Percentiles rank a stretch among this genome's conserved stretches.
Conservation (phyloP, 352 stramenopile genomes). For the Phytophthora boehmeriae region DNA sequence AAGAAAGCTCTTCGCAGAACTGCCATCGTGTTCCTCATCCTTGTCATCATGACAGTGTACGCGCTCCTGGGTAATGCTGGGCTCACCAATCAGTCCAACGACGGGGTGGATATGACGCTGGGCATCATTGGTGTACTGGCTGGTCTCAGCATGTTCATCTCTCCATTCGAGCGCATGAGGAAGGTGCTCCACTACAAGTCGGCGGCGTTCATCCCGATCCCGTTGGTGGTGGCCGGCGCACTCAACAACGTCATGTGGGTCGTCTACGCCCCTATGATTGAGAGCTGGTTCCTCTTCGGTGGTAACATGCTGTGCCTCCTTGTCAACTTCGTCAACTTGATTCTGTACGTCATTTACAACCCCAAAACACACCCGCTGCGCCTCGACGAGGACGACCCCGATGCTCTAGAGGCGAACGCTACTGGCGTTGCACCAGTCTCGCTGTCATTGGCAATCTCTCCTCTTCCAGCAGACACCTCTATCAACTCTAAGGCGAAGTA, state of each 20-base stretch:
- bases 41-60: conserved; percentile 34
- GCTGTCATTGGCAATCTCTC: conserved; percentile 21
- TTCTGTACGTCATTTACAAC: conserved; percentile 38
- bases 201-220: conserved; percentile 42
- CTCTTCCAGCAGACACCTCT: conserved; percentile 7
- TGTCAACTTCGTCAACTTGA: conserved; percentile 26
- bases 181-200: conserved; percentile 43
- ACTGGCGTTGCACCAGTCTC: conserved; percentile 15
- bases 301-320: conserved; percentile 32
- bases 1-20: conserved; percentile 30
- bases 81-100: conserved; percentile 38
- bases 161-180: conserved; percentile 40
- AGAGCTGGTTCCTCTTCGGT: conserved; percentile 44
- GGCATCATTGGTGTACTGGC: conserved; percentile 35
- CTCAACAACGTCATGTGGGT: conserved; percentile 47
- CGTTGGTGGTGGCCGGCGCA: conserved; percentile 31
- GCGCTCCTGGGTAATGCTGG: conserved; percentile 26
- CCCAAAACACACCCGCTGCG: conserved; percentile 37
- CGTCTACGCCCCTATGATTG: conserved; percentile 37
- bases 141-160: conserved; percentile 37
- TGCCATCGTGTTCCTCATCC: conserved; percentile 14
- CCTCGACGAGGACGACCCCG: conserved; percentile 18
- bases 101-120: conserved; percentile 31
- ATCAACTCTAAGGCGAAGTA: conserved; percentile 12
- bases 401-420: conserved; percentile 17